phyloP scores from a whole-genome alignment of 176 grass and related monocot genomes.

The Carex pumila region DNA sequence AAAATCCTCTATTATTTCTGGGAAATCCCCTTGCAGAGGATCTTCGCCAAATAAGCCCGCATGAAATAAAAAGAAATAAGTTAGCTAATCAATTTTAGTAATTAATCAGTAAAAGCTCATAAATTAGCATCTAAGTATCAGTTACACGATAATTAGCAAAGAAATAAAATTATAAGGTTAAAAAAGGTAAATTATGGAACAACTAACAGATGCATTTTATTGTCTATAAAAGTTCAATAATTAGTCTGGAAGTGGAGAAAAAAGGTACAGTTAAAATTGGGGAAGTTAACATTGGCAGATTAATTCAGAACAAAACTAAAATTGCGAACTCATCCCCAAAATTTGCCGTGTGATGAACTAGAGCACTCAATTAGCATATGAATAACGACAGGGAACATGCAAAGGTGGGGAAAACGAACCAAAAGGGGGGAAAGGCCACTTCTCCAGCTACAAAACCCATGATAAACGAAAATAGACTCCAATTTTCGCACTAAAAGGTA shows the following conservation, averaged over 20 bases:
- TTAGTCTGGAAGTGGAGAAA: not conserved
- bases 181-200: conserved; percentile 3
- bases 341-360: not conserved
- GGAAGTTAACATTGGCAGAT: not conserved
- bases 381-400: not conserved
- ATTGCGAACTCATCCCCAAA: not conserved
- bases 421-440: not conserved
- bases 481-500: not conserved
- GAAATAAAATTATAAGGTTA: not conserved
- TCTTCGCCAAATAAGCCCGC: conserved; percentile 43
- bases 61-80: conserved; percentile 13
- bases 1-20: conserved; percentile 95
- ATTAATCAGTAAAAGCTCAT: not conserved
- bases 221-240: not conserved
- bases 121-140: not conserved
- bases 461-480: not conserved
- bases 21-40: conserved; percentile 95
- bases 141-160: not conserved
- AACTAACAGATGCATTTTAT: not conserved
- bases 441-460: not conserved
- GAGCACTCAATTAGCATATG: not conserved
- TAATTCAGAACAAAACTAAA: not conserved
- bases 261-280: not conserved
- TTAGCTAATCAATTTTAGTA: conserved; percentile 19
- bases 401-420: not conserved